Conservation (phyloP, 805 yeast genomes). For the Monosporozyma aerobia region DNA sequence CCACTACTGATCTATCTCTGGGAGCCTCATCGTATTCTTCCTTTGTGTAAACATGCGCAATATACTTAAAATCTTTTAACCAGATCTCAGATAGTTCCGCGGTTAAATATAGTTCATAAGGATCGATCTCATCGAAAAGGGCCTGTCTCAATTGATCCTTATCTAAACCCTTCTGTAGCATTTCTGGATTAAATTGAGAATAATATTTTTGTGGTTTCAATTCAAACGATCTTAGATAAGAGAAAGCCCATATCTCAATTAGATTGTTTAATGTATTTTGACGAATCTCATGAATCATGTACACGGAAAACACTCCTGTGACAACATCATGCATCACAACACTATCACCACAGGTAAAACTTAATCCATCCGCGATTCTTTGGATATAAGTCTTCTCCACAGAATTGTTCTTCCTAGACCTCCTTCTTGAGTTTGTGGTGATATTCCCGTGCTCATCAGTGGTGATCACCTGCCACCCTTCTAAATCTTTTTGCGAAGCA, state of each 20-base stretch:
- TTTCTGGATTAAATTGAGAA: conserved; percentile 14
- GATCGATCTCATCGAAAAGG: conserved; percentile 17
- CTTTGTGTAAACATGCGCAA: conserved; percentile 37
- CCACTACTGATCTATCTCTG: conserved; percentile 2
- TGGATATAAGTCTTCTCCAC: conserved; percentile 24
- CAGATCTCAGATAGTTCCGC: conserved; percentile 39
- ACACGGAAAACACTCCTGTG: conserved; percentile 33
- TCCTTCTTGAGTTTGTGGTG: conserved; percentile 13
- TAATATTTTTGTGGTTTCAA: conserved; percentile 28
- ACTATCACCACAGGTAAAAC: conserved; percentile 45
- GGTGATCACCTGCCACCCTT: conserved; percentile 26
- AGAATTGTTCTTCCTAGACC: conserved; percentile 16
- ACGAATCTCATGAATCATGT: conserved; percentile 41
- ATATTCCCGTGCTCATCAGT: conserved; percentile 23
- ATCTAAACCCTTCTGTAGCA: conserved; percentile 13
- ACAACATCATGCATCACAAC: conserved; percentile 34
- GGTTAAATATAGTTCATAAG: conserved; percentile 47
- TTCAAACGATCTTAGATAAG: conserved; percentile 39
- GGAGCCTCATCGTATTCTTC: conserved; percentile 25
- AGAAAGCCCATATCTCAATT: conserved; percentile 40
- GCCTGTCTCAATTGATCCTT: conserved; percentile 11
- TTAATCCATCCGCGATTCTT: conserved; percentile 40
- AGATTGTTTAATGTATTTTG: conserved; percentile 40
- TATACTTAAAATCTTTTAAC: conserved; percentile 35
- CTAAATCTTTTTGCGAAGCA: conserved; percentile 14